A percentile compares a stretch with the other conserved stretches of the same genome.
Conservation (phyloP, 2,329 filamentous ascomycete species). For the Aspergillus candidus region DNA sequence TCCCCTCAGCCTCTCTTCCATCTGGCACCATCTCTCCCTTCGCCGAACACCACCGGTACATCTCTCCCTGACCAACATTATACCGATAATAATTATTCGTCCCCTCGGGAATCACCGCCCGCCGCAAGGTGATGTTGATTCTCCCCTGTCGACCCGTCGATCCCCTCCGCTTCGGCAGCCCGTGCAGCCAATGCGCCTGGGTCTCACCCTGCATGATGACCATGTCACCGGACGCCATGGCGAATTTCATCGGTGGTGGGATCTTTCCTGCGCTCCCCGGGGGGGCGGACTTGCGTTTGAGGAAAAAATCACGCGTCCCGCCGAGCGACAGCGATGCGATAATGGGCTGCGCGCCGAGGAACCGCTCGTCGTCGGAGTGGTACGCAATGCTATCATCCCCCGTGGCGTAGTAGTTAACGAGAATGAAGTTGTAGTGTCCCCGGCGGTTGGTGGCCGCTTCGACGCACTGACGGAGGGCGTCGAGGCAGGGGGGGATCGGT, state of each 20-base stretch:
- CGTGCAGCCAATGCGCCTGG: slow-evolving; percentile 72
- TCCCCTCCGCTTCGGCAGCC: slow-evolving; percentile 67
- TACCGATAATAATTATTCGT: slow-evolving; percentile 82
- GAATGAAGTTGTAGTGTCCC: slow-evolving; percentile 65
- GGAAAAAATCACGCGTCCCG: slow-evolving; percentile 65
- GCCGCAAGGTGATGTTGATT: slow-evolving; percentile 73
- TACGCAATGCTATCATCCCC: slow-evolving; percentile 72
- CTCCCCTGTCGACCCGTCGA: slow-evolving; percentile 58
- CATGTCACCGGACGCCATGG: slow-evolving; percentile 66
- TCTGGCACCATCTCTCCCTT: slow-evolving; percentile 19
- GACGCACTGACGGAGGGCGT: slow-evolving; percentile 55
- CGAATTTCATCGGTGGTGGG: slow-evolving; percentile 43
- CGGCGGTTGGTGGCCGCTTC: slow-evolving; percentile 57
- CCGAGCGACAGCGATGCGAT: slow-evolving; percentile 73
- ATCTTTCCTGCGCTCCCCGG: slow-evolving; percentile 18
- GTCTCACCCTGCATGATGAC: slow-evolving; percentile 69
- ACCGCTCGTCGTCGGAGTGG: slow-evolving; percentile 74
- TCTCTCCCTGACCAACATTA: slow-evolving; percentile 65
- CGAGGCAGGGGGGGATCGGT: slow-evolving; percentile 65
- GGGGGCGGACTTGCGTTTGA: slow-evolving; percentile 66
- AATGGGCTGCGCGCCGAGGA: slow-evolving; percentile 61
- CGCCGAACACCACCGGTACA: slow-evolving; percentile 61
- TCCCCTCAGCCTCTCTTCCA: no score
- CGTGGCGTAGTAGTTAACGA: slow-evolving; percentile 78
- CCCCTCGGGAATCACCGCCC: slow-evolving; percentile 62